A percentile compares a stretch with the other conserved stretches of the same genome.
These are phyloP conservation scores for Cichorium intybus DNA, from an alignment of 140 eudicot species.

Conservation along the genomic window DNA sequence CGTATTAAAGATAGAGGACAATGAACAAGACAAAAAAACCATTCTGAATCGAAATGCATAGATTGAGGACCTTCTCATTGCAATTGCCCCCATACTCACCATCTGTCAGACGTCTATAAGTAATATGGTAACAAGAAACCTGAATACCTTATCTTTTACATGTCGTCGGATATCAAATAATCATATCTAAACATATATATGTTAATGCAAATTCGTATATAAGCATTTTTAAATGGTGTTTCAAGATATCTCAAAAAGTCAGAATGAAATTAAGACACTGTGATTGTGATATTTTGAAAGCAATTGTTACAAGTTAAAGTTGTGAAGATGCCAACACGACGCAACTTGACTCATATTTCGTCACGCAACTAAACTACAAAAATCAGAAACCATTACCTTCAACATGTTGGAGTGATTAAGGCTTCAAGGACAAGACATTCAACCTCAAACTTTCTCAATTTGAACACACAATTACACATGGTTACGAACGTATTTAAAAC, in stretches of 20 bases:
- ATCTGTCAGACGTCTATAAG: not conserved
- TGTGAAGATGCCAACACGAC: constrained; percentile 3
- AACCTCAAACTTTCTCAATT: constrained; percentile 22
- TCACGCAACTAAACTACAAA: not conserved
- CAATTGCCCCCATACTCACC: constrained; percentile 5
- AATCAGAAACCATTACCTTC: constrained; percentile 5
- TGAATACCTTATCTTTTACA: not conserved
- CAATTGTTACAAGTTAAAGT: not conserved
- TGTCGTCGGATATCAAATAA: not conserved
- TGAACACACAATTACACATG: constrained; percentile 22
- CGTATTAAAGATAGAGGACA: constrained; percentile 30
- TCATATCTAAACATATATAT: not conserved
- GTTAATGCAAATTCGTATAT: not conserved
- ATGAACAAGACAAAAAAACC: constrained; percentile 41
- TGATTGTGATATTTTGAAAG: not conserved
- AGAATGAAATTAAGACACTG: not conserved
- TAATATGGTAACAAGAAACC: not conserved
- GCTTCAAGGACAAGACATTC: constrained; percentile 1
- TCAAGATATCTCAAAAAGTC: not conserved
- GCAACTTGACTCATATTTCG: constrained; percentile 11
- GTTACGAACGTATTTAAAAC: constrained; percentile 17
- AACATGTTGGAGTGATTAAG: constrained; percentile 6
- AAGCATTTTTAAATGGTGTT: not conserved
- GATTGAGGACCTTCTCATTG: constrained; percentile 13
- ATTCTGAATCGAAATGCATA: constrained; percentile 35